Evolutionary conservation across 1,284 basidiomycete species (phyloP), one percentile per base, ranked within the genome.

Genomic region (Cryptococcus depauperatus): DNA sequence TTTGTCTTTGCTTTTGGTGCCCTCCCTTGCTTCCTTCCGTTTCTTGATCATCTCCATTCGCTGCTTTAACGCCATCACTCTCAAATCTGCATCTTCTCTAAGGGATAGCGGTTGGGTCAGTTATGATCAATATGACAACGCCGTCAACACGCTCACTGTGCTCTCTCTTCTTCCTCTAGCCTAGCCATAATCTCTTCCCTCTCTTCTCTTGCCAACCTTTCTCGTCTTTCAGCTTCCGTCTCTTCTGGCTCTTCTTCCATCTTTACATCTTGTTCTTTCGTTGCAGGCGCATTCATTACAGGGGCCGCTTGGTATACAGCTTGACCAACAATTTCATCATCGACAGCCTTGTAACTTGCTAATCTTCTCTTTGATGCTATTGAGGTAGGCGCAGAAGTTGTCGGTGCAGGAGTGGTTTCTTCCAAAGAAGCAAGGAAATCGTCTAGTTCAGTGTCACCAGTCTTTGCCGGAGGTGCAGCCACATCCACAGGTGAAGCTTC

Each of bases 121-220:
- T 29, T 29, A 28, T 4, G 3, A 22, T 37, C 35, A 37, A 5
- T 26, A 22, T 41, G 4, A 29, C 16, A n/a, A n/a, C n/a, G n/a
- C n/a, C n/a, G 9, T 4, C n/a, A n/a, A n/a, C n/a, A n/a, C n/a
- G 68, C 69, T 61, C 47, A 71, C 68, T 72, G 70, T 21, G 69
- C 70, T 29, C 69, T 49, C 50, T 66, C 59, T 53, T 72, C 69
- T 42, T 70, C 70, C 43, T 69, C 66, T 26, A 72, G 47, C 10
- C 70, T 46, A 30, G 48, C 53, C 44, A 72, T 60, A 19, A 72
- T 69, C 55, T 71, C 70, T 50, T 72, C 70, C 41, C 58, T 56
- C 56, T 72, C 70, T 47, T 72, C 69, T 18, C 62, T 45, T 21
- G 56, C 61, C 35, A 65, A 11, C 19, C 68, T 48, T 26, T 44